A percentile compares a stretch with the other conserved stretches of the same genome.
Evolutionary conservation across 2,329 filamentous ascomycete genomes (phyloP).

Genomic region (Sporothrix humicola): DNA sequence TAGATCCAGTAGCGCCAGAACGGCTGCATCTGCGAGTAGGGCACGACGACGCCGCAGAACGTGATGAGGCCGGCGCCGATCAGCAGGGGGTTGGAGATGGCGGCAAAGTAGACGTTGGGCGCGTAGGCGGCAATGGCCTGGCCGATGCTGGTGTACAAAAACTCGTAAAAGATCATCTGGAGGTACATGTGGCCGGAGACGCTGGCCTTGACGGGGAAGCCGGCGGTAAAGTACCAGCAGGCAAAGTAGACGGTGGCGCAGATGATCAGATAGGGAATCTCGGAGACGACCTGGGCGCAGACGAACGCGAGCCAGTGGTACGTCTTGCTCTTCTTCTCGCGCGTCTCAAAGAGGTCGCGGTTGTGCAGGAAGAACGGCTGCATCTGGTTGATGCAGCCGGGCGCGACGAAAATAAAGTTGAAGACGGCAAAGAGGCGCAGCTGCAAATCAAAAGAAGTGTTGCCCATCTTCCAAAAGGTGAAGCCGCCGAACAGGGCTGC

Average conservation of each 20-base stretch:
- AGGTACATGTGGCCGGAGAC: conserved; percentile 49
- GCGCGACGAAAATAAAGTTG: conserved; percentile 72
- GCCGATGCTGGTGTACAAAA: conserved; percentile 65
- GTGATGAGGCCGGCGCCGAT: conserved; percentile 62
- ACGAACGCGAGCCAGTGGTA: conserved; percentile 74
- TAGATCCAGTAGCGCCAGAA: conserved; percentile 75
- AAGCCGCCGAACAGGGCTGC: conserved; percentile 63
- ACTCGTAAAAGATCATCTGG: conserved; percentile 61
- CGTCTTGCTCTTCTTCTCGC: conserved; percentile 70
- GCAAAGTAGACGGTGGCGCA: conserved; percentile 67
- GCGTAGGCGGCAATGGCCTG: conserved; percentile 69
- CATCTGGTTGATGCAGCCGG: conserved; percentile 66
- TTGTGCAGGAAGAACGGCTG: conserved; percentile 76
- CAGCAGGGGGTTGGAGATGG: conserved; percentile 62
- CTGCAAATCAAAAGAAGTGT: conserved; percentile 67
- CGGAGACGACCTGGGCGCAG: conserved; percentile 69
- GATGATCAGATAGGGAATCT: conserved; percentile 66
- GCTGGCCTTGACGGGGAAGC: conserved; percentile 59
- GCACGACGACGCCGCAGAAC: conserved; percentile 78
- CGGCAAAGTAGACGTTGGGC: conserved; percentile 64
- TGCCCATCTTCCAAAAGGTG: conserved; percentile 64
- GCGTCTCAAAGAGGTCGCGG: conserved; percentile 70
- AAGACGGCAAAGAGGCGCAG: conserved; percentile 75
- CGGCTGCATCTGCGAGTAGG: conserved; percentile 63
- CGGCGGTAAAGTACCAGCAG: conserved; percentile 43